Evolutionary conservation across 306 rosid genomes (phyloP).

Genomic region (Abrus precatorius): DNA sequence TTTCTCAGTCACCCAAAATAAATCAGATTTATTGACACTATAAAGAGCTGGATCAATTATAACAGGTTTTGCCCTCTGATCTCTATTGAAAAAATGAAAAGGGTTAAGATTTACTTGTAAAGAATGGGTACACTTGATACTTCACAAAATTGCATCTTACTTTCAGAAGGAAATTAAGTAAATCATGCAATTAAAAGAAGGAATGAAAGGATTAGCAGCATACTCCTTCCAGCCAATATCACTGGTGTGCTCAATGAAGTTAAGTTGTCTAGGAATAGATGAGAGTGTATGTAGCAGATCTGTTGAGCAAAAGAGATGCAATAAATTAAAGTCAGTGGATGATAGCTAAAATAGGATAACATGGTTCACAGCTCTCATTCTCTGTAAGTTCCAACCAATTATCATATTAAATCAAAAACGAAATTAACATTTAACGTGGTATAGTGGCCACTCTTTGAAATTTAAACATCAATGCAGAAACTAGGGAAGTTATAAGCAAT

Average conservation of each 20-base stretch:
- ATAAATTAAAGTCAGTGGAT: slow-evolving; percentile 23
- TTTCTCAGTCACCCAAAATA: slow-evolving; percentile 62
- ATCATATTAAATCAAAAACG: not conserved
- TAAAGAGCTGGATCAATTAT: slow-evolving; percentile 66
- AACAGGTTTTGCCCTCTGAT: slow-evolving; percentile 66
- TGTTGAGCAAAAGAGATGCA: slow-evolving; percentile 38
- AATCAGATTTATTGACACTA: slow-evolving; percentile 59
- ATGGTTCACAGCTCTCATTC: not conserved
- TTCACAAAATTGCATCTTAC: slow-evolving; percentile 17
- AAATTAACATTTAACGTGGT: not conserved
- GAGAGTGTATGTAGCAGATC: slow-evolving; percentile 61
- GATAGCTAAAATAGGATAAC: slow-evolving; percentile 12
- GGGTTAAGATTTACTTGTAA: slow-evolving; percentile 5
- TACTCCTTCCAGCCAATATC: slow-evolving; percentile 96
- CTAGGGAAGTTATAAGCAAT: slow-evolving; percentile 15
- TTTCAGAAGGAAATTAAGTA: slow-evolving; percentile 15
- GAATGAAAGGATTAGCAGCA: slow-evolving; percentile 35
- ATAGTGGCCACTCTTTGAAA: not conserved
- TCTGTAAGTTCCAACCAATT: slow-evolving; percentile 27
- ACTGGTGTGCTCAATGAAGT: slow-evolving; percentile 69
- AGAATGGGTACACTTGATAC: slow-evolving; percentile 8
- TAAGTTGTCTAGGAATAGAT: slow-evolving; percentile 57
- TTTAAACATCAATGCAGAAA: slow-evolving; percentile 25
- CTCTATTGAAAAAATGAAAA: slow-evolving; percentile 50
- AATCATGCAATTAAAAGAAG: not conserved